A percentile compares a stretch with the other conserved stretches of the same genome.
Evolutionary conservation across 228 moss, liverwort and hornwort genomes (phyloP).

Genomic region (Sphagnum magellanicum): DNA sequence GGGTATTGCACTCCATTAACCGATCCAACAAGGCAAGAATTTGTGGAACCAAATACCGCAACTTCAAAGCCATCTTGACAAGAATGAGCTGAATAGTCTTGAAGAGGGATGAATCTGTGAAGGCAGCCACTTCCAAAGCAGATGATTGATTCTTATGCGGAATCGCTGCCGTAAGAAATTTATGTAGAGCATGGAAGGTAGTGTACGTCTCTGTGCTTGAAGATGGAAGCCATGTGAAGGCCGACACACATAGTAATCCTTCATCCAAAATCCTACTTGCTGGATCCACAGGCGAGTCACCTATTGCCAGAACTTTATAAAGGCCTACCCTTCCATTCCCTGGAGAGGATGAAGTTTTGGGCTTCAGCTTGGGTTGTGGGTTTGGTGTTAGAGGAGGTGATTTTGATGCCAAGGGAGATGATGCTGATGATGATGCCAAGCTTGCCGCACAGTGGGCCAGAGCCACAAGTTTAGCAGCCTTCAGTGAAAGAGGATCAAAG

Average conservation of each 20-base stretch:
- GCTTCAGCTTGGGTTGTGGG: background rate
- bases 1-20: slow-evolving; percentile 64
- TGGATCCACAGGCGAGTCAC: slow-evolving; percentile 23
- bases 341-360: slow-evolving; percentile 6
- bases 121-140: slow-evolving; percentile 27
- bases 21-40: slow-evolving; percentile 83
- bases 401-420: too few species aligned
- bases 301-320: slow-evolving; percentile 42
- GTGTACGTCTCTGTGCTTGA: slow-evolving; percentile 88
- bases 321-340: slow-evolving; percentile 27
- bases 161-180: slow-evolving; percentile 70
- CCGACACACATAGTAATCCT: slow-evolving; percentile 75
- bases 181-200: slow-evolving; percentile 79
- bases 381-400: background rate
- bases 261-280: slow-evolving; percentile 65
- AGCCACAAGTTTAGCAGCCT: slow-evolving; percentile 82
- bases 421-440: slow-evolving; percentile 14
- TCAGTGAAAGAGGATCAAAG: slow-evolving; percentile 86
- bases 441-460: slow-evolving; percentile 80
- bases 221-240: slow-evolving; percentile 89
- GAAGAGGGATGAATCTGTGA: slow-evolving; percentile 56
- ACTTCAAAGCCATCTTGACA: slow-evolving; percentile 62
- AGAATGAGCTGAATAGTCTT: slow-evolving; percentile 67
- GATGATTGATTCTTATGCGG: slow-evolving; percentile 45
- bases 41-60: slow-evolving; percentile 66